Evolutionary conservation across 352 stramenopile species (phyloP), one percentile per base, ranked within the genome.

Genomic region (Phytophthora colocasiae): DNA sequence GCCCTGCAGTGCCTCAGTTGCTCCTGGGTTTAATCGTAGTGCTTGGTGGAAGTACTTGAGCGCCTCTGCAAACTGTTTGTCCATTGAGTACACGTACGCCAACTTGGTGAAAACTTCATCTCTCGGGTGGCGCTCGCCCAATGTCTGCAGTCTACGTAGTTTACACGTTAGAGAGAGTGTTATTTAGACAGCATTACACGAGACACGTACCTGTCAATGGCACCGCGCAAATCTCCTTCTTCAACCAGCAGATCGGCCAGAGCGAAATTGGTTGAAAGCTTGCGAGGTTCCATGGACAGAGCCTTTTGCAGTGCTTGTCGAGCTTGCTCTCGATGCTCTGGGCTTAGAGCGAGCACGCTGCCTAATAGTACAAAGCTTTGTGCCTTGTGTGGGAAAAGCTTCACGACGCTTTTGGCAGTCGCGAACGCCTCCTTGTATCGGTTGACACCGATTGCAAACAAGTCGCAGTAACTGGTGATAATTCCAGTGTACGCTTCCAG

Each of bases 31-130:
- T 44, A 93, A 40, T n/a, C 72, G 72, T 58, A 92, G 49, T 4
- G 87, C 77, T 22, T 81, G 77, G 36, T 93, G 84, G 63, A 92
- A 93, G 36, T 84, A 80, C 15, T 76, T 83, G 46, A 94, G 74
- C 2, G 85, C 87, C 31, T 92, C 81, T 0, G 74, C 72, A 38
- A 78, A 91, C 63, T 89, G 79, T 46, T 89, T 90, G 63, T 89
- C 72, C 40, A 93, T 66, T 7, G 82, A 85, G 58, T 89, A 91
- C 14, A 92, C 73, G 45, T 89, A 77, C 11, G 79, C 87, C 26
- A 96, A 74, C 57, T 96, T 94, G 15, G 77, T 85, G 31, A 90
- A 89, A 19, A 96, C 74, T 46, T 91, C 74, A 65, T 92, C 85
- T 0, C 78, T 75, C 14, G 77, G 74, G 17, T 61, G 63, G 31